A percentile compares a stretch with the other conserved stretches of the same genome.
phyloP scores from a whole-genome alignment of 2,329 filamentous ascomycete genomes.

The Parascedosporium putredinis region DNA sequence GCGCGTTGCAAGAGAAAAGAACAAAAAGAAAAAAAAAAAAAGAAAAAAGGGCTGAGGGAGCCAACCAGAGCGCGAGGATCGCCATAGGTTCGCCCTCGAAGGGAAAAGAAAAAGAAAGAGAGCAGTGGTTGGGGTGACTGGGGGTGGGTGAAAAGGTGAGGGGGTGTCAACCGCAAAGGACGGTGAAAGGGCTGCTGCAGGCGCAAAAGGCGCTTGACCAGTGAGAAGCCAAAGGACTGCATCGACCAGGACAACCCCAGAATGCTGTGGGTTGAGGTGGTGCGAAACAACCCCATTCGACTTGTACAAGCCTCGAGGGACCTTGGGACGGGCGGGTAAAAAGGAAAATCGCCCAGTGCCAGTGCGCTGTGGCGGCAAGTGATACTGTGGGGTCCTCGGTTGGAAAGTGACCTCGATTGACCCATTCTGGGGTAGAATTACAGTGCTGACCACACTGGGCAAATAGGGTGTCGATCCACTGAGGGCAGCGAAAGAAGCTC shows the following conservation, averaged over 20 bases:
- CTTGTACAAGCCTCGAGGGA: neutral
- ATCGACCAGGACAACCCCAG: slow-evolving; percentile 1
- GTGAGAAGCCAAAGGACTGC: slow-evolving; percentile 1
- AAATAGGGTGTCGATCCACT: neutral
- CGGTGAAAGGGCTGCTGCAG: neutral
- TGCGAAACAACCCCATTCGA: no score
- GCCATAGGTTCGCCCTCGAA: no score
- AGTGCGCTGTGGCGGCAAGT: neutral
- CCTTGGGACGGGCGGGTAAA: neutral
- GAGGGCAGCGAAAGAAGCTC: no score
- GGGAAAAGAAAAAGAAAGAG: neutral
- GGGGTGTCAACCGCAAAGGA: neutral
- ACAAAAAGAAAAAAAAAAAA: no score
- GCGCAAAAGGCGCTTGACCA: slow-evolving; percentile 1
- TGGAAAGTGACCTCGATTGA: no score
- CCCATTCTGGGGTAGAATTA: neutral
- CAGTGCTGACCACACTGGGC: slow-evolving; percentile 3
- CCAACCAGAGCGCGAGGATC: no score
- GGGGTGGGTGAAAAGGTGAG: neutral
- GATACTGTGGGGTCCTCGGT: neutral
- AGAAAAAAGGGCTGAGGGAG: no score
- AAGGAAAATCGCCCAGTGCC: neutral
- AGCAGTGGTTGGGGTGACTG: neutral
- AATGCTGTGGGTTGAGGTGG: neutral
- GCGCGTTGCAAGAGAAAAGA: no score